Conservation (phyloP, 139 green algal genomes). For the Chlorella vulgaris region DNA sequence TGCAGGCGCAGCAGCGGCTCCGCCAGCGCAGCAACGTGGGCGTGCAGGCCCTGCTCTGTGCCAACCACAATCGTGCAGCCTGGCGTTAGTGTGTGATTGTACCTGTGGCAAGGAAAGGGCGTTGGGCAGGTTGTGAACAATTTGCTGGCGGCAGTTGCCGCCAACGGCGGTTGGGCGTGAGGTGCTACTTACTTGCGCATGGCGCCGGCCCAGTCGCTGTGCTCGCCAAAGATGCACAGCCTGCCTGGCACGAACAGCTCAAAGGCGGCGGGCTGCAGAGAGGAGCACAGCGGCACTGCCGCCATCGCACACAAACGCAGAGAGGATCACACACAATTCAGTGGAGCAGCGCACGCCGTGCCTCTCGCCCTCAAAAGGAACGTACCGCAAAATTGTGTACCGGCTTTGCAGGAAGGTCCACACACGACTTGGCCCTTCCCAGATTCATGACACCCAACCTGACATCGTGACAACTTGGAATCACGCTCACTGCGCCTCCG, state of each 20-base stretch:
- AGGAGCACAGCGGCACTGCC: too few relatives aligned
- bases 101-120: not conserved
- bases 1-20: slow-evolving; percentile 37
- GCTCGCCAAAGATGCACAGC: slow-evolving; percentile 78
- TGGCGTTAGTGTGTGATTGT: slow-evolving; percentile 37
- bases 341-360: too few relatives aligned
- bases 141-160: not conserved
- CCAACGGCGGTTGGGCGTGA: not conserved
- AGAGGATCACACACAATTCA: too few relatives aligned
- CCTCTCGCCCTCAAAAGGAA: too few relatives aligned
- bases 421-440: too few relatives aligned
- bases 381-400: too few relatives aligned
- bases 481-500: too few relatives aligned
- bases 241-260: slow-evolving; percentile 73
- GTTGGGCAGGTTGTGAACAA: not conserved
- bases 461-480: too few relatives aligned
- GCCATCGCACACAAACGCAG: too few relatives aligned
- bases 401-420: too few relatives aligned
- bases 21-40: slow-evolving; percentile 1
- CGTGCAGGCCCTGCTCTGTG: slow-evolving; percentile 63
- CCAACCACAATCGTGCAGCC: slow-evolving; percentile 68
- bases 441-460: too few relatives aligned
- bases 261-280: too few relatives aligned
- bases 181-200: slow-evolving; percentile 29
- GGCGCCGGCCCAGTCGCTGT: slow-evolving; percentile 60